Evolutionary conservation across 352 stramenopile species (phyloP).

Genomic region (Phytophthora fragariae): DNA sequence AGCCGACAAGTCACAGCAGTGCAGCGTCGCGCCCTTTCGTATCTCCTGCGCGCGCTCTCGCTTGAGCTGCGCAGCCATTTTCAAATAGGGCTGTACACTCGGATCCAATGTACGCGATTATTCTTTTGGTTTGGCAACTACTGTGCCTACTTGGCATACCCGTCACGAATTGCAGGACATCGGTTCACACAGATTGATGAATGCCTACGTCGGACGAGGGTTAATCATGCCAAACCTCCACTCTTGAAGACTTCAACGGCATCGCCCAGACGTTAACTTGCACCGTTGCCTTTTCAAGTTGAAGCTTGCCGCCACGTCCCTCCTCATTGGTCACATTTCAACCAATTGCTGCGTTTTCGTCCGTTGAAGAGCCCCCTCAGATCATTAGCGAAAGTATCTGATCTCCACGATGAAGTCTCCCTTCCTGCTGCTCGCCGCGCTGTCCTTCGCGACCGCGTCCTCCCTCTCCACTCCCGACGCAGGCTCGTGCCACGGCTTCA

Average conservation of each 20-base stretch:
- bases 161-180: too few species aligned
- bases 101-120: background rate
- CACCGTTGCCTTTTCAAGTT: background rate
- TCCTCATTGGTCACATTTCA: background rate
- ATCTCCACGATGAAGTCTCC: constrained; percentile 6
- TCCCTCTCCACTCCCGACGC: background rate
- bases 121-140: background rate
- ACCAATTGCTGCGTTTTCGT: background rate
- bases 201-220: too few species aligned
- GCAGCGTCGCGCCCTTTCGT: too few species aligned
- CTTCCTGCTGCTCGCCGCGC: constrained; percentile 1
- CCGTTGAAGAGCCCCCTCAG: constrained; percentile 13
- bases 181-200: too few species aligned
- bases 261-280: too few species aligned
- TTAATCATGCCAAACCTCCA: too few species aligned
- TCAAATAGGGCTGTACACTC: background rate
- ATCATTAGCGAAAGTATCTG: constrained; percentile 1
- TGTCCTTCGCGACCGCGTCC: background rate
- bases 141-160: too few species aligned
- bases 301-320: background rate
- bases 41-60: background rate
- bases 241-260: too few species aligned
- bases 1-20: too few species aligned
- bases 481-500: constrained; percentile 64
- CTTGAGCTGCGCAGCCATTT: background rate